Base-by-base conservation (phyloP, 768 basidiomycete species). In the Lactifluus volemus region DNA sequence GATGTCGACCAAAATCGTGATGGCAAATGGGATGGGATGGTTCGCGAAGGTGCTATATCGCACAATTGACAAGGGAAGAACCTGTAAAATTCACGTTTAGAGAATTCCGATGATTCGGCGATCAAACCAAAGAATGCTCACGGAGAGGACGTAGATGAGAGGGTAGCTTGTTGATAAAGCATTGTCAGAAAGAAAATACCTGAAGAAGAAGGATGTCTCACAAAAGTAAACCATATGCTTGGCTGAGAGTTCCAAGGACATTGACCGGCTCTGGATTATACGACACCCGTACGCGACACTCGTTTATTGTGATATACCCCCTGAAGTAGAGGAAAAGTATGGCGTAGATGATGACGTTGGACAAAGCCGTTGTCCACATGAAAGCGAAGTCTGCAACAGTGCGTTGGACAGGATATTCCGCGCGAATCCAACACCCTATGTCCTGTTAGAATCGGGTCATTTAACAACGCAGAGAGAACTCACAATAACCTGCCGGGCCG, bases 371-470 rank as follows among this genome's bases (percentile, higher is more conserved):
- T 2, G 75, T 48, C 80, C 81, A 83, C 32, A 81, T 67, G 75
- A 79, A 81, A 5, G 77, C 65, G 56, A 81, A 83, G 59, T 81
- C 80, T 1, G 79, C 72, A 5, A 73, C 73, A 36, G 80, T 76
- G 49, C 73, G 73, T 59, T 80, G 75, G 10, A 67, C 66, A 11
- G 65, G 64, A 63, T 71, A 78, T 0, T 68, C 56, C 11, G 68
- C 58, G 3, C 65, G 62, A 38, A 82, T 81, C 81, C 81, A 82
- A 63, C 81, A 81, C 80, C 80, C 79, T 80, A 30, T 49, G 19
- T 39, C 15, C 3, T 34, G 15, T 56, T 39, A 44, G 10, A 38
- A 12, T 29, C 12, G 17, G 21, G 10, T 11, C 11, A 3, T 12
- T 25, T 4, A 11, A 38, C 19, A 14, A 10, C 8, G n/a, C 10